Evolutionary conservation across 495 filamentous ascomycete species (phyloP), one percentile per base, ranked within the genome.

Genomic region (Staphylotrichum tortipilum): DNA sequence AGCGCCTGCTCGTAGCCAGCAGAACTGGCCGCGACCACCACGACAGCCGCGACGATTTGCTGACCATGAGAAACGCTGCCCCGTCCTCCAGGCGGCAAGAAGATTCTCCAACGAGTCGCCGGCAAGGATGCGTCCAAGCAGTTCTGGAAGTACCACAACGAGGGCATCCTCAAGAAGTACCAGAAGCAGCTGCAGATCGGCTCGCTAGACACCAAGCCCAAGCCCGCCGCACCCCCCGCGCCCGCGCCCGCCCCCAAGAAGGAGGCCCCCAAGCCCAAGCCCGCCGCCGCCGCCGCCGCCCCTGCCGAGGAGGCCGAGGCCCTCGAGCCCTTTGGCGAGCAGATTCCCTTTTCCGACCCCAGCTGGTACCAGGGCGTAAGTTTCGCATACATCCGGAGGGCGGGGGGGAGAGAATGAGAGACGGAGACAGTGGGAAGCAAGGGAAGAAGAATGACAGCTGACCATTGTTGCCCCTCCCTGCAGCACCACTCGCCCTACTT

Each of bases 111-210:
- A 58, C 76, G 91, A 50, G 89, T 97, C 14, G 92, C 82, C 38
- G 92, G 92, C 57, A 99, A 97, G 66, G 94, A 99, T 58, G 92
- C 92, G 15, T 90, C 87, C 22, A 91, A 94, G 68, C 94, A 95
- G 64, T 99, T 99, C 75, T 99, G 92, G 92, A 99, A 97, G 70
- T 97, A 98, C 67, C 92, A 98, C 76, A 98, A 95, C 60, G 76
- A 79, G 59, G 79, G 84, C 46, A 88, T 97, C 55, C 77, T 97
- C 57, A 97, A 96, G 74, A 98, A 97, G 67, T 96, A 89, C 77
- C 84, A 92, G 71, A 69, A 78, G 23, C 75, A 87, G 65, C 79
- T 99, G 43, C 85, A 89, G 63, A 78, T 99, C 59, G 92, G 92
- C 34, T 95, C 89, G 1, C 69, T 99, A 56, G 82, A 97, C 63